phyloP scores from a whole-genome alignment of 495 filamentous ascomycete species.

The Neurospora terricola region DNA sequence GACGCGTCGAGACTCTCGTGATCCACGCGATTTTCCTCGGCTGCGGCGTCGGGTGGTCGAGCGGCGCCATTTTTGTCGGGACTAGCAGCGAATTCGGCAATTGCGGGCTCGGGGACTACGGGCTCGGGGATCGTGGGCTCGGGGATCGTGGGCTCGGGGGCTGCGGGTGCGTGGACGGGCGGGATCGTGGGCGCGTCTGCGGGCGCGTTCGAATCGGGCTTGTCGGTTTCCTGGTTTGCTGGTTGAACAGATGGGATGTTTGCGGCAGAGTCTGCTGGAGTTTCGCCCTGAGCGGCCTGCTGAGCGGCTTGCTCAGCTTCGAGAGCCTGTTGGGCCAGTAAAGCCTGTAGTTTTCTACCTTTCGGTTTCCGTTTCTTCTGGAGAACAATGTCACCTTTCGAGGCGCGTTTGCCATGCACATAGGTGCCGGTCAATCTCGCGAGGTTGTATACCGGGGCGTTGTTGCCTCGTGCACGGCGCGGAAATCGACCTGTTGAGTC shows the following conservation, averaged over 20 bases:
- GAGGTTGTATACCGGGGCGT: constrained; percentile 45
- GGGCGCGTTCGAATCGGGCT: neutral
- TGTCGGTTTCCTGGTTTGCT: neutral
- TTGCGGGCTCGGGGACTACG: neutral
- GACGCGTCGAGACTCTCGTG: neutral
- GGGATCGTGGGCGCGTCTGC: neutral
- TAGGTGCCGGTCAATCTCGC: constrained; percentile 39
- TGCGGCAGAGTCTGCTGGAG: neutral
- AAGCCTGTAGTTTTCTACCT: neutral
- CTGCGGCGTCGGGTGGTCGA: neutral
- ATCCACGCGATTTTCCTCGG: neutral
- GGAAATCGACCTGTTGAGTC: constrained; percentile 20
- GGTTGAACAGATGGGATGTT: neutral
- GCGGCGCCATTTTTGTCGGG: constrained; percentile 11
- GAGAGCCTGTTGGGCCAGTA: neutral
- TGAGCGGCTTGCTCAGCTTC: neutral
- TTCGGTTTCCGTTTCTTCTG: constrained; percentile 20
- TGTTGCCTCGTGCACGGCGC: constrained; percentile 36
- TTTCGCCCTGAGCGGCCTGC: neutral
- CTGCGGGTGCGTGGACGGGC: neutral
- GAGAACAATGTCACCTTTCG: constrained; percentile 28
- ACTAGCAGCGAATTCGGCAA: neutral
- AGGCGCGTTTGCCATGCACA: constrained; percentile 29
- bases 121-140: neutral
- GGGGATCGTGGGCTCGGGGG: neutral